Percentiles rank a stretch among this genome's conserved stretches.
These are phyloP conservation scores for Penicillium psychrosexuale DNA, from an alignment of 2,329 filamentous ascomycete species.

Conservation along the genomic window DNA sequence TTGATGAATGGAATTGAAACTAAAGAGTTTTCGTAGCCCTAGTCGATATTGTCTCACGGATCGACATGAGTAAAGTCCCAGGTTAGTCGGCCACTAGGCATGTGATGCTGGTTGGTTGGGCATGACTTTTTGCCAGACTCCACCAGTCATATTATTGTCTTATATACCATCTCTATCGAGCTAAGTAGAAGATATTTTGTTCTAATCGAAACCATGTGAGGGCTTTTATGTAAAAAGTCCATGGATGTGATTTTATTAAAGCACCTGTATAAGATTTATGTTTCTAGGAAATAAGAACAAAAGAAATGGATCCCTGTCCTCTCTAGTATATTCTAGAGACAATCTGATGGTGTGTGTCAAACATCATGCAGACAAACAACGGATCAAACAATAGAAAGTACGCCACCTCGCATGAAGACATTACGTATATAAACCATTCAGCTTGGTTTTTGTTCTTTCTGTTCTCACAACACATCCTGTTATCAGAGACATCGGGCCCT, in stretches of 20 bases:
- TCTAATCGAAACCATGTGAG: too few species aligned
- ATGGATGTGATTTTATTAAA: too few species aligned
- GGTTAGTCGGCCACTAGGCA: too few species aligned
- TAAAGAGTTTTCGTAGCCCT: not conserved
- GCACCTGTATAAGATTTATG: too few species aligned
- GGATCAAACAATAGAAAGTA: not conserved
- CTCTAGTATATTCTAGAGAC: not conserved
- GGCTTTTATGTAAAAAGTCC: too few species aligned
- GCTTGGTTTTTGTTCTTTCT: not conserved
- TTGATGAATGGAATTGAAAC: not conserved
- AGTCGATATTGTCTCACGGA: too few species aligned
- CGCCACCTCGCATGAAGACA: not conserved
- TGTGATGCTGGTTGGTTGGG: too few species aligned
- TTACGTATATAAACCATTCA: not conserved
- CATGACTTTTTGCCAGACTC: too few species aligned
- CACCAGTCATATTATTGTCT: too few species aligned
- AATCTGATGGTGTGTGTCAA: not conserved
- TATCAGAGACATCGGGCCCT: not conserved
- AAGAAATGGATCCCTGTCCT: not conserved
- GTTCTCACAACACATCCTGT: not conserved
- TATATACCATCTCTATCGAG: too few species aligned
- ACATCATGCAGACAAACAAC: not conserved
- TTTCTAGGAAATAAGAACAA: not conserved
- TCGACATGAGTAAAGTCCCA: too few species aligned
- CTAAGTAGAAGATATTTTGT: too few species aligned